Evolutionary conservation across 148 eudicot genomes (phyloP).

Genomic region (Salicornia ramosissima): DNA sequence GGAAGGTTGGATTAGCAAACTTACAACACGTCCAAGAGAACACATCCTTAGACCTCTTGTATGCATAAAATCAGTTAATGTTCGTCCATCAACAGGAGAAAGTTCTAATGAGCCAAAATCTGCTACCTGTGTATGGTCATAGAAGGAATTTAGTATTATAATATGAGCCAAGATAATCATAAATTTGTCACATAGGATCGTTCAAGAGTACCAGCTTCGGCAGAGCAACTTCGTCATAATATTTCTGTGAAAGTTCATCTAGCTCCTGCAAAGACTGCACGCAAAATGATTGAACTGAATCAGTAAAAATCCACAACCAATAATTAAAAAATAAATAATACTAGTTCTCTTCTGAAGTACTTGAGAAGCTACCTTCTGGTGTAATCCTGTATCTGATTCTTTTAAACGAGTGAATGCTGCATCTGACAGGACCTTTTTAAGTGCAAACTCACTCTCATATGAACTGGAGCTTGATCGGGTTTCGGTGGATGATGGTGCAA

Average conservation of each 20-base stretch:
- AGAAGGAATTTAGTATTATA: constrained; percentile 6
- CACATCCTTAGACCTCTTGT: constrained; percentile 99
- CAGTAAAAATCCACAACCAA: not conserved
- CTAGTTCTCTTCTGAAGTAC: not conserved
- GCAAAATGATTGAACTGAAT: constrained; percentile 10
- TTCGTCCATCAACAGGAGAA: constrained; percentile 98
- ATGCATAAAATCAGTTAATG: constrained; percentile 98
- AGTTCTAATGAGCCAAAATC: constrained; percentile 99
- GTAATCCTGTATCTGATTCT: constrained; percentile 91
- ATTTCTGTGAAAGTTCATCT: constrained; percentile 76
- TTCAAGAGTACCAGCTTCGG: constrained; percentile 78
- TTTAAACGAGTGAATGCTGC: constrained; percentile 77
- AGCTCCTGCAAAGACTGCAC: constrained; percentile 85
- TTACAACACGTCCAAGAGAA: constrained; percentile 94
- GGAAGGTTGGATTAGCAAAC: constrained; percentile 22
- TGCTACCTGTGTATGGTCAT: constrained; percentile 64
- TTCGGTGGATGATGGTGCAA: constrained; percentile 32
- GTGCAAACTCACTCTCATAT: constrained; percentile 50
- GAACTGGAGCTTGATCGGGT: constrained; percentile 36
- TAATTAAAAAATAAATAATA: not conserved
- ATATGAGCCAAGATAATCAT: not conserved
- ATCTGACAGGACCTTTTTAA: constrained; percentile 69
- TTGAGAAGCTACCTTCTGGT: constrained; percentile 65
- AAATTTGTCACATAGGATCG: constrained; percentile 9
- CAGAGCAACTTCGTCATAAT: constrained; percentile 88